Percentiles rank a stretch among this genome's conserved stretches.
phyloP scores from a whole-genome alignment of 2,329 filamentous ascomycete genomes.

The Phaeomoniella chlamydospora region DNA sequence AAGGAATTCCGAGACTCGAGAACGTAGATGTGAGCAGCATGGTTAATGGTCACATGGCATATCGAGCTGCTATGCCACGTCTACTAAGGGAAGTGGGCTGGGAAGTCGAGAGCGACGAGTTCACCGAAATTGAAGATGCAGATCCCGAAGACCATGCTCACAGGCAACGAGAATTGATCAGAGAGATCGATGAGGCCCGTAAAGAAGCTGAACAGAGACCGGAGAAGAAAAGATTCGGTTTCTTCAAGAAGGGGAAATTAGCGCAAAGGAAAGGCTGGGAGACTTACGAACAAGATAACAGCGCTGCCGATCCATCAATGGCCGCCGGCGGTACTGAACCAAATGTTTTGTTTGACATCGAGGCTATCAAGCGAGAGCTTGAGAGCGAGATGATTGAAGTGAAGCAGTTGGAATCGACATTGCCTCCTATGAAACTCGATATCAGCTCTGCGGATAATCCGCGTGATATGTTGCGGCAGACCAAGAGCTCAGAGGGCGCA shows the following conservation, averaged over 20 bases:
- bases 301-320: conserved; percentile 1
- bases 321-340: conserved; percentile 12
- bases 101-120: conserved; percentile 84
- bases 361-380: conserved; percentile 79
- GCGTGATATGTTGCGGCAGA: conserved; percentile 22
- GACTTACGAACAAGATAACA: conserved; percentile 57
- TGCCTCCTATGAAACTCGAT: conserved; percentile 79
- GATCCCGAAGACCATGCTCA: conserved; percentile 86
- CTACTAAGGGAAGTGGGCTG: conserved; percentile 80
- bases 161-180: conserved; percentile 83
- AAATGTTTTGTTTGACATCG: conserved; percentile 78
- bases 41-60: conserved; percentile 91
- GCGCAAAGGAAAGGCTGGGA: conserved; percentile 77
- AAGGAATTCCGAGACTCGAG: conserved; percentile 66
- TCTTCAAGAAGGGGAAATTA: conserved; percentile 66
- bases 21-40: conserved; percentile 77
- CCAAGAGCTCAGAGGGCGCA: conserved; percentile 30
- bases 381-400: conserved; percentile 58
- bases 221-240: conserved; percentile 55
- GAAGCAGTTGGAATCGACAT: conserved; percentile 70
- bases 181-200: conserved; percentile 88
- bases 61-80: conserved; percentile 80
- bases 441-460: conserved; percentile 14
- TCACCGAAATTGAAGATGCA: conserved; percentile 90
- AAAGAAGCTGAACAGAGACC: conserved; percentile 64